Evolutionary conservation across 2,329 filamentous ascomycete genomes (phyloP).

Genomic region (Alternaria brassicicola): DNA sequence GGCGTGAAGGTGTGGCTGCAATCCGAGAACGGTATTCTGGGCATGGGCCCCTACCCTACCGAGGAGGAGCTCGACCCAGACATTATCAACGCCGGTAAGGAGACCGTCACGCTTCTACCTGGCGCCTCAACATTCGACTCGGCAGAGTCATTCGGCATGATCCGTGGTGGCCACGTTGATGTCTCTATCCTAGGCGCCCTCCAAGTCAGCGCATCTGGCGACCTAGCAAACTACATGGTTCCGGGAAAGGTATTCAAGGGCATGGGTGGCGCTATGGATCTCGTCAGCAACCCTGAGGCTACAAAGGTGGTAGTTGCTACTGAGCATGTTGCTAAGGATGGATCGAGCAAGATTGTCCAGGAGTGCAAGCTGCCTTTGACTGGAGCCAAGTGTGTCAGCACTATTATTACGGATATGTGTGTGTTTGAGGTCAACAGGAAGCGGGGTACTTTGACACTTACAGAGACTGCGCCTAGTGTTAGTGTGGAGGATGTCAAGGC

Average conservation of each 20-base stretch:
- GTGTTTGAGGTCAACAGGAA: conserved; percentile 69
- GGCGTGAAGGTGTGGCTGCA: conserved; percentile 65
- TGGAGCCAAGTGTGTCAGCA: conserved; percentile 45
- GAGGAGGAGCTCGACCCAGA: conserved; percentile 80
- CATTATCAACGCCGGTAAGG: conserved; percentile 91
- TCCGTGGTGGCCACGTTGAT: conserved; percentile 82
- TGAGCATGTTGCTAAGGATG: conserved; percentile 94
- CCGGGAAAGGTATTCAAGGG: conserved; percentile 87
- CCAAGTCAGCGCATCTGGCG: conserved; percentile 80
- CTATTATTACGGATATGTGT: conserved; percentile 50
- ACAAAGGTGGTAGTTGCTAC: conserved; percentile 93
- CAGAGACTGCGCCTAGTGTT: conserved; percentile 84
- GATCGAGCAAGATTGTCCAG: conserved; percentile 87
- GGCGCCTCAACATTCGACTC: conserved; percentile 83
- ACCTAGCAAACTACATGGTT: conserved; percentile 91
- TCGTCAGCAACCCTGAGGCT: conserved; percentile 79
- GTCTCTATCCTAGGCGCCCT: conserved; percentile 89
- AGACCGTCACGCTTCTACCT: conserved; percentile 83
- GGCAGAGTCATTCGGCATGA: conserved; percentile 93
- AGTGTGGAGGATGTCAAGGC: conserved; percentile 83
- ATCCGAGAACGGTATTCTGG: conserved; percentile 59
- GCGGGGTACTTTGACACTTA: conserved; percentile 71
- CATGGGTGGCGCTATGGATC: conserved; percentile 90
- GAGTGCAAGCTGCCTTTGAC: conserved; percentile 53
- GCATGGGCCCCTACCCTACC: conserved; percentile 53